Base-by-base conservation (phyloP, 306 rosid species). In the Carpinus fangiana region DNA sequence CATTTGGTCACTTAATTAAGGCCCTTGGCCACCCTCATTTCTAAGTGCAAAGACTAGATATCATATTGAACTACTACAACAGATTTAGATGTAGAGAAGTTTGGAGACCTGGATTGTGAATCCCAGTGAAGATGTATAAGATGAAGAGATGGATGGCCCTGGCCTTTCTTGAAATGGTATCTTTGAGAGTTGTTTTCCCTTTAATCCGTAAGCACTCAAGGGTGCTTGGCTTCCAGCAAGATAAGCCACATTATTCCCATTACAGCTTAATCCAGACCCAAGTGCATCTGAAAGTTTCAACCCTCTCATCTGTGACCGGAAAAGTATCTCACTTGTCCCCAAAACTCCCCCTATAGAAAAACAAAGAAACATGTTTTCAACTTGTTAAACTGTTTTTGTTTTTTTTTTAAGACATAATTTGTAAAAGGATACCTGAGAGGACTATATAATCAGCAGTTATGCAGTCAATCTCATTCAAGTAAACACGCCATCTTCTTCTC, bases 121-220 rank as follows among this genome's bases (percentile, higher is more conserved):
- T 6, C 86, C 86, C 41, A 79, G 70, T 17, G 86, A 83, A 79
- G 83, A 79, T 47, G 74, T 83, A 74, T 70, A 79, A 21, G 78
- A 83, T 60, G 86, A 70, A 52, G 83, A 83, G 77, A 83, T 83
- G 36, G 86, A 83, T 75, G 83, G 86, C 72, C 86, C 86, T 21
- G 86, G 83, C 70, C 86, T 75, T 64, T 79, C 86, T 70, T 79
- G 71, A 64, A 83, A 83, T 53, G 78, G 80, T 18, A 50, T 71
- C 11, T 79, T 79, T 52, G 62, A 70, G 56, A 83, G 64, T 64
- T 79, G 83, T 71, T 83, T 73, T 70, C 75, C 64, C 71, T 66
- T 68, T 55, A 83, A 70, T 73, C 83, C 86, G 26, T 70, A 79
- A 54, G 75, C 73, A 74, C 55, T 61, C 43, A 83, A 18, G 12